Percentiles rank a stretch among this genome's conserved stretches.
Conservation (phyloP, 2,329 filamentous ascomycete genomes). For the Curvularia sp. region DNA sequence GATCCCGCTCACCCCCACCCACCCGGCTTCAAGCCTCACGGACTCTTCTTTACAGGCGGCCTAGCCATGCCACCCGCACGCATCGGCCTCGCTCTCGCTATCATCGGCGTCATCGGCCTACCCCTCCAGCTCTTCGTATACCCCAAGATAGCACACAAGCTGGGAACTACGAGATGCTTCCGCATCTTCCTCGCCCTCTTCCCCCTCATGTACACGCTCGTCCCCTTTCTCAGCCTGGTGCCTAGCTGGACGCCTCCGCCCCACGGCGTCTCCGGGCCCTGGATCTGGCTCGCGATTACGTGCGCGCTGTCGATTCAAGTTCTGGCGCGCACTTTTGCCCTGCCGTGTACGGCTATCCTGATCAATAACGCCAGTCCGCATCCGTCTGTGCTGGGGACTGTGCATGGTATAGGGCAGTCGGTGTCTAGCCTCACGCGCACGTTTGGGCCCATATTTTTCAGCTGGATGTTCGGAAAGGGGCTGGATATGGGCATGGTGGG, state of each 20-base stretch:
- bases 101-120: slow-evolving; percentile 58
- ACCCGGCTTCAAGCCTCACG: slow-evolving; percentile 45
- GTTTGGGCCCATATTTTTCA: slow-evolving; percentile 66
- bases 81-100: slow-evolving; percentile 58
- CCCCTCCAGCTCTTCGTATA: slow-evolving; percentile 57
- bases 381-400: slow-evolving; percentile 61
- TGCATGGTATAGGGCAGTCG: slow-evolving; percentile 67
- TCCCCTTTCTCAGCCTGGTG: slow-evolving; percentile 55
- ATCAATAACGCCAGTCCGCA: slow-evolving; percentile 60
- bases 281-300: slow-evolving; percentile 55
- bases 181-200: slow-evolving; percentile 54
- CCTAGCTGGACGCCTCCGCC: slow-evolving; percentile 52
- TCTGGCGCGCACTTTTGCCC: slow-evolving; percentile 57
- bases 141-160: slow-evolving; percentile 51
- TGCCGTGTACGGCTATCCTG: slow-evolving; percentile 66
- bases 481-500: slow-evolving; percentile 65
- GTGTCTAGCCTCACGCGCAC: slow-evolving; percentile 66
- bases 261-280: slow-evolving; percentile 48
- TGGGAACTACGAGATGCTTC: slow-evolving; percentile 54
- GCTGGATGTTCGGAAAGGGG: slow-evolving; percentile 67
- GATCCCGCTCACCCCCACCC: slow-evolving; percentile 46
- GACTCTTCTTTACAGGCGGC: slow-evolving; percentile 58
- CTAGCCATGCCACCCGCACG: slow-evolving; percentile 56
- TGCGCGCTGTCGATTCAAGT: slow-evolving; percentile 55
- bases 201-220: slow-evolving; percentile 54